These are phyloP conservation scores for Trichophyton simii DNA, from an alignment of 2,329 filamentous ascomycete genomes.

Conservation along the genomic window DNA sequence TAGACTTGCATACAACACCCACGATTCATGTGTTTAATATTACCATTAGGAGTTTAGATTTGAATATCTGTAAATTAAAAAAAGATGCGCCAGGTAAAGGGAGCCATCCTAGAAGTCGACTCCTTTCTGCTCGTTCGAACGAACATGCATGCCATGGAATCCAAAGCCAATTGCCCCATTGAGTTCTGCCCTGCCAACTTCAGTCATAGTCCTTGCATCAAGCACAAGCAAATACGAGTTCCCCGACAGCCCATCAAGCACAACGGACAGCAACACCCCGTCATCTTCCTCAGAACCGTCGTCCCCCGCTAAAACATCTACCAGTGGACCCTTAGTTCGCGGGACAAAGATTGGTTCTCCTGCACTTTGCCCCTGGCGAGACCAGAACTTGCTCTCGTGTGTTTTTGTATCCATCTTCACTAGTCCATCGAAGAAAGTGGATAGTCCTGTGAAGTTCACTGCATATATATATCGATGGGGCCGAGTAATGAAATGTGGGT, in stretches of 20 bases:
- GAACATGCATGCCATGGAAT: conserved; percentile 40
- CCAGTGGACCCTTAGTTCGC: neutral
- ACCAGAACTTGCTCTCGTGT: conserved; percentile 32
- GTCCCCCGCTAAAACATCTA: neutral
- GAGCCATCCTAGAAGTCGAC: conserved; percentile 6
- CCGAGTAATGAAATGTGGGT: conserved; percentile 32
- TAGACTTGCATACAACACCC: too few relatives aligned
- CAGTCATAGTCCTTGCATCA: conserved; percentile 37
- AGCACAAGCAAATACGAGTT: conserved; percentile 43
- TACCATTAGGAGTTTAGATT: neutral
- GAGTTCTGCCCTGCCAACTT: conserved; percentile 41
- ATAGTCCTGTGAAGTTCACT: conserved; percentile 33
- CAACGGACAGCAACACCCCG: conserved; percentile 41
- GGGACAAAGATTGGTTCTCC: conserved; percentile 44
- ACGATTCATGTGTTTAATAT: too few relatives aligned
- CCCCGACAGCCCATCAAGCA: conserved; percentile 38
- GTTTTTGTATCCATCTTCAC: conserved; percentile 41
- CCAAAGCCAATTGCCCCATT: conserved; percentile 39
- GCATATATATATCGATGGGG: conserved; percentile 42
- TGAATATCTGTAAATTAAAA: neutral
- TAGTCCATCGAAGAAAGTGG: conserved; percentile 41
- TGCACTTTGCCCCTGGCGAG: conserved; percentile 38
- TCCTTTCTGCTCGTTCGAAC: conserved; percentile 9
- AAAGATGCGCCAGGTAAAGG: neutral
- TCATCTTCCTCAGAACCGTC: conserved; percentile 37